phyloP scores from a whole-genome alignment of 768 basidiomycete genomes.

The Paxillus ammoniavirescens region DNA sequence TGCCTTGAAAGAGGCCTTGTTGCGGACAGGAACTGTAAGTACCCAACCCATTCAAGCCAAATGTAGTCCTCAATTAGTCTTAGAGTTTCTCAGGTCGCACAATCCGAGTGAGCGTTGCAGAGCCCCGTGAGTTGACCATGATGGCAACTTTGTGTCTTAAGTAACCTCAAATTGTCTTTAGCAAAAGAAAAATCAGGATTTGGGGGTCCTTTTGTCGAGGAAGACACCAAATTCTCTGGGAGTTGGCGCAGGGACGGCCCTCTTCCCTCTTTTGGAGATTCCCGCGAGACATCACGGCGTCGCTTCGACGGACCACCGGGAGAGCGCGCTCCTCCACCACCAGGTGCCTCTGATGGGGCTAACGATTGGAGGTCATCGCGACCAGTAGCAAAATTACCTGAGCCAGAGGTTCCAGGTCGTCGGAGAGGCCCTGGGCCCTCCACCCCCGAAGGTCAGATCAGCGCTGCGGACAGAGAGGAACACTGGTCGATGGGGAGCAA shows the following conservation, averaged over 20 bases:
- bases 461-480: constrained; percentile 76
- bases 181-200: constrained; percentile 75
- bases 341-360: constrained; percentile 57
- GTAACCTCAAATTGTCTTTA: constrained; percentile 30
- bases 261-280: constrained; percentile 63
- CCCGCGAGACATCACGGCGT: constrained; percentile 63
- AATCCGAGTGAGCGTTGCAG: constrained; percentile 91
- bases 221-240: constrained; percentile 78
- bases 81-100: constrained; percentile 75
- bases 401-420: constrained; percentile 47
- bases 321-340: constrained; percentile 42
- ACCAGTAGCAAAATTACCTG: constrained; percentile 37
- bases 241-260: constrained; percentile 90
- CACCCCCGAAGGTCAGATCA: constrained; percentile 39
- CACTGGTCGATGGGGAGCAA: constrained; percentile 74
- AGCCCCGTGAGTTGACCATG: constrained; percentile 70
- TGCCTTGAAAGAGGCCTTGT: constrained; percentile 79
- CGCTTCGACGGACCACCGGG: constrained; percentile 56
- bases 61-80: not conserved
- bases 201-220: constrained; percentile 50
- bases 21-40: constrained; percentile 68
- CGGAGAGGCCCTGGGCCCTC: constrained; percentile 61
- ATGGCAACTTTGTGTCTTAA: not conserved
- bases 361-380: constrained; percentile 74
- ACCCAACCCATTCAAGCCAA: not conserved